Percentiles rank a stretch among this genome's conserved stretches.
Conservation (phyloP, 2,329 filamentous ascomycete genomes). For the Apiospora saccharicola region DNA sequence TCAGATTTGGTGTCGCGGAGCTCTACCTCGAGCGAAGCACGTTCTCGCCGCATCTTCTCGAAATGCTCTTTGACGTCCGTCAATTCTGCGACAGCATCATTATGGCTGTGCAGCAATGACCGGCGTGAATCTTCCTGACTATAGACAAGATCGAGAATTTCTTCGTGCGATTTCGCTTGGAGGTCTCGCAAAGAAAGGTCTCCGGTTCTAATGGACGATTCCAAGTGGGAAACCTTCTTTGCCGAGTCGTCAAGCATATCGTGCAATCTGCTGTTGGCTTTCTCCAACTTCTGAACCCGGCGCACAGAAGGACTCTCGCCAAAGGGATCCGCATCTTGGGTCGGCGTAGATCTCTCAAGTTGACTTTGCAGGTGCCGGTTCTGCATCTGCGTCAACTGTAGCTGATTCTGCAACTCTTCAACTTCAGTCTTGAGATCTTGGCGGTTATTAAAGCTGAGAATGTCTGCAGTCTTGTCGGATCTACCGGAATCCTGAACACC, state of each 20-base stretch:
- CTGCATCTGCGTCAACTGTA: conserved; percentile 94
- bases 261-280: conserved; percentile 89
- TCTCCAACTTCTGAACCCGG: conserved; percentile 89
- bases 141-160: conserved; percentile 90
- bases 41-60: conserved; percentile 84
- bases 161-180: conserved; percentile 92
- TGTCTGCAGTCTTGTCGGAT: conserved; percentile 86
- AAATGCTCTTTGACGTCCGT: conserved; percentile 86
- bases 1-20: conserved; percentile 85
- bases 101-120: conserved; percentile 83
- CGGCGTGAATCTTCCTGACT: conserved; percentile 90
- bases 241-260: conserved; percentile 94
- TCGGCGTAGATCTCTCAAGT: conserved; percentile 72
- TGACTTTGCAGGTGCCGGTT: conserved; percentile 92
- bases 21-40: conserved; percentile 82
- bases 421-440: conserved; percentile 92
- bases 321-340: conserved; percentile 63
- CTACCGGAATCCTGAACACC: conserved; percentile 76
- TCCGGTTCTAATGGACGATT: conserved; percentile 85
- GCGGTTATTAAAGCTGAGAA: conserved; percentile 82
- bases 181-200: conserved; percentile 90
- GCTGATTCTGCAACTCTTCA: conserved; percentile 90
- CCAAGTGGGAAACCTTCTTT: conserved; percentile 89
- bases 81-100: conserved; percentile 83
- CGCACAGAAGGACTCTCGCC: conserved; percentile 82